Percentiles rank a stretch among this genome's conserved stretches.
Evolutionary conservation across 371 early-diverging fungal species (phyloP).

Genomic region (Encephalitozoon romaleae): DNA sequence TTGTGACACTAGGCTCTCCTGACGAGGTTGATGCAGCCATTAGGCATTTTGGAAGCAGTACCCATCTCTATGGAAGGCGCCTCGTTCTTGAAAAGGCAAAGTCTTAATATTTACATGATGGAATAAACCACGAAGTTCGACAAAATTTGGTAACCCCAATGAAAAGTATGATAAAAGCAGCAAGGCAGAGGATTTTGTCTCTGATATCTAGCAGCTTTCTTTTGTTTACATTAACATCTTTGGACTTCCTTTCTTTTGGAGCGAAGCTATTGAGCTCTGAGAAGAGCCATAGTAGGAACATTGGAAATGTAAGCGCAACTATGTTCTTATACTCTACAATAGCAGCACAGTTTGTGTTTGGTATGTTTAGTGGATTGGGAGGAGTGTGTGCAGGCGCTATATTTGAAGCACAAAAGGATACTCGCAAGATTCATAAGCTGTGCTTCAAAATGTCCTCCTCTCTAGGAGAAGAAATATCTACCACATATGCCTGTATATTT

Average conservation of each 20-base stretch:
- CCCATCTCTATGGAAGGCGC: slow-evolving; percentile 94
- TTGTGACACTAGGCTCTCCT: slow-evolving; percentile 81
- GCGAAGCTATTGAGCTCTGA: background rate
- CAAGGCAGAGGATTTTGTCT: background rate
- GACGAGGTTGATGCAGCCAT: slow-evolving; percentile 81
- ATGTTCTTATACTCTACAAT: background rate
- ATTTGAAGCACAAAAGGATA: slow-evolving; percentile 14
- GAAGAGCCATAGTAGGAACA: background rate
- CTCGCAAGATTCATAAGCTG: slow-evolving; percentile 7
- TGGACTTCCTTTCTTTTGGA: slow-evolving; percentile 10
- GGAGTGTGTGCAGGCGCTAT: slow-evolving; percentile 16
- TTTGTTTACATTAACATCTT: background rate
- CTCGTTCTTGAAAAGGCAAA: slow-evolving; percentile 71
- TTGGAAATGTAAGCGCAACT: background rate
- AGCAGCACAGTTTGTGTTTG: background rate
- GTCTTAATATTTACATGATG: background rate
- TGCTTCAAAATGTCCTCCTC: background rate
- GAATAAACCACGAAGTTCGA: background rate
- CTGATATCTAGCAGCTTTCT: slow-evolving; percentile 4
- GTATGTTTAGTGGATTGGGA: background rate
- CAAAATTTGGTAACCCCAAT: background rate
- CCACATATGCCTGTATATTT: background rate
- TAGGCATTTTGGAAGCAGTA: slow-evolving; percentile 69
- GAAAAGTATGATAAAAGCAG: background rate
- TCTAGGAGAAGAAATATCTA: background rate